phyloP scores from a whole-genome alignment of 192 early-diverging fungal genomes.

The Lobosporangium transversale region DNA sequence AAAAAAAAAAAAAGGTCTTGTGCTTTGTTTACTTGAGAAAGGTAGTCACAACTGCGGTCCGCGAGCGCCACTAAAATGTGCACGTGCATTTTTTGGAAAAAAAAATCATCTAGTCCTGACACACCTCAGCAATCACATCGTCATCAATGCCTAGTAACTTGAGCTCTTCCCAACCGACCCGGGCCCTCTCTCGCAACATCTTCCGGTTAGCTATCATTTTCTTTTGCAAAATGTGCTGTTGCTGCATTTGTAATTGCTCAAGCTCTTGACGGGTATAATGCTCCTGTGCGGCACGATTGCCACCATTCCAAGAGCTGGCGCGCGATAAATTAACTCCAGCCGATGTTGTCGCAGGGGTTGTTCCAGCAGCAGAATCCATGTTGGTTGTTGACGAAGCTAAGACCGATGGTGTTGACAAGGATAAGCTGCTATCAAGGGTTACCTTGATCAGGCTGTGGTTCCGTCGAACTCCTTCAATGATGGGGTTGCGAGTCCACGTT shows the following conservation, averaged over 20 bases:
- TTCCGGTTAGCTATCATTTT: conserved; percentile 42
- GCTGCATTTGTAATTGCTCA: conserved; percentile 12
- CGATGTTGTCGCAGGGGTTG: neutral
- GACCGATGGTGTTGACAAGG: too few relatives aligned
- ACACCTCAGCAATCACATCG: conserved; percentile 36
- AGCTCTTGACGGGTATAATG: neutral
- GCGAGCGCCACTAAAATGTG: neutral
- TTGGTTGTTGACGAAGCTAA: too few relatives aligned
- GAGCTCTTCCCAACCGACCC: conserved; percentile 43
- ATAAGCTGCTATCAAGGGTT: conserved; percentile 8
- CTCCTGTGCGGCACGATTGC: neutral
- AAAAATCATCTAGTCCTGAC: conserved; percentile 9
- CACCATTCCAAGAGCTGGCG: neutral
- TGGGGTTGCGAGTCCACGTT: conserved; percentile 19
- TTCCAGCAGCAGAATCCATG: too few relatives aligned
- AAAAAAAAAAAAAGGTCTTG: conserved; percentile 1
- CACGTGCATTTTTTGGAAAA: too few relatives aligned
- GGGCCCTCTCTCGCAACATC: conserved; percentile 16
- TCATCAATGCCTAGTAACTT: conserved; percentile 33
- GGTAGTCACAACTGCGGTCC: neutral
- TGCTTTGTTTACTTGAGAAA: too few relatives aligned
- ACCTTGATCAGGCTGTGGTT: conserved; percentile 52
- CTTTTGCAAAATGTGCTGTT: conserved; percentile 27
- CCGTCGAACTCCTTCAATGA: conserved; percentile 40
- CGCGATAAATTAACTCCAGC: neutral